A percentile compares a stretch with the other conserved stretches of the same genome.
Evolutionary conservation across 495 filamentous ascomycete genomes (phyloP).

Genomic region (Penicillium soppii): DNA sequence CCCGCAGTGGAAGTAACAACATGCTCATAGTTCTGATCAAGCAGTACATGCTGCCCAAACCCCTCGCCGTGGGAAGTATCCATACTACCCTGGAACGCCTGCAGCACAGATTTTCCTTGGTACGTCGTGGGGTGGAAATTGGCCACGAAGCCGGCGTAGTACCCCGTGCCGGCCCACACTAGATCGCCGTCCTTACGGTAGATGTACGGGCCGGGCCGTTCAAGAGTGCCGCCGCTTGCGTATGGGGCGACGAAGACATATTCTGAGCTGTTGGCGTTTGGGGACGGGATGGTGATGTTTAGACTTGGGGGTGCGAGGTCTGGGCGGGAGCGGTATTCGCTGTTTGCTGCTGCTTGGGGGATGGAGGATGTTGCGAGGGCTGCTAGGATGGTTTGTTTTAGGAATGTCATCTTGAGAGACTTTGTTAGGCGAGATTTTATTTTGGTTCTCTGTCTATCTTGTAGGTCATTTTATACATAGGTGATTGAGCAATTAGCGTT

Average conservation of each 20-base stretch:
- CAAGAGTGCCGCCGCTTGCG: constrained; percentile 13
- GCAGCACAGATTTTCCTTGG: constrained; percentile 45
- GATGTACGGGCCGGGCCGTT: constrained; percentile 47
- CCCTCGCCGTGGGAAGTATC: constrained; percentile 45
- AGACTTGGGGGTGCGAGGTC: constrained; percentile 50
- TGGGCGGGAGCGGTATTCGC: constrained; percentile 47
- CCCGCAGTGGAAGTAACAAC: constrained; percentile 41
- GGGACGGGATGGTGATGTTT: constrained; percentile 53
- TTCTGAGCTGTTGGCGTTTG: constrained; percentile 36
- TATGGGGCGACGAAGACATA: constrained; percentile 53
- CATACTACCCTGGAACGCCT: constrained; percentile 48
- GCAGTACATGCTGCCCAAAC: constrained; percentile 42
- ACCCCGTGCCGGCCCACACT: constrained; percentile 52
- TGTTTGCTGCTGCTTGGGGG: background rate
- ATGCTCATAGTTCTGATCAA: constrained; percentile 50
- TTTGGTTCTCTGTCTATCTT: background rate
- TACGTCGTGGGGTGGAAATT: constrained; percentile 34
- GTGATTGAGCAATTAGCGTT: background rate
- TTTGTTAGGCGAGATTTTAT: background rate
- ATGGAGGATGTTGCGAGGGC: background rate
- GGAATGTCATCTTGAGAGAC: background rate
- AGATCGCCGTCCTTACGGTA: constrained; percentile 50
- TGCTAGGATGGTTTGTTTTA: background rate
- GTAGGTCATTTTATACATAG: background rate
- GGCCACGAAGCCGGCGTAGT: constrained; percentile 45